These are phyloP conservation scores for Neonectria punicea DNA, from an alignment of 2,329 filamentous ascomycete genomes.

Conservation along the genomic window DNA sequence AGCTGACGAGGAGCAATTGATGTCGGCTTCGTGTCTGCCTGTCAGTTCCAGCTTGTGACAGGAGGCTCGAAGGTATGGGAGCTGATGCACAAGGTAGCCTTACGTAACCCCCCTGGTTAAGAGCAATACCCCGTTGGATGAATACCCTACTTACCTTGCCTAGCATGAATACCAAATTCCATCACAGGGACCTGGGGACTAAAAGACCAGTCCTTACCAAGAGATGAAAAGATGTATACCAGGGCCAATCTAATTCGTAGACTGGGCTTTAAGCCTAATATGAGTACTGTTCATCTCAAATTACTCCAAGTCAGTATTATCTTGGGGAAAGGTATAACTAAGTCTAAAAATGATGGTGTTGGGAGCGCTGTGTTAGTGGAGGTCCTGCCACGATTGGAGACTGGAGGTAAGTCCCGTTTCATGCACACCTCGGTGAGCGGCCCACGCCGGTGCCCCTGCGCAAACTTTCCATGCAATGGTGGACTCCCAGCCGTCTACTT, in stretches of 20 bases:
- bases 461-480: conserved; percentile 38
- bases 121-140: conserved; percentile 34
- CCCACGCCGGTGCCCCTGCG: conserved; percentile 15
- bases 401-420: conserved; percentile 20
- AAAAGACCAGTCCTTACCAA: too few species aligned
- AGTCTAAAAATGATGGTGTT: too few species aligned
- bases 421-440: conserved; percentile 43
- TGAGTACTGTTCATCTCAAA: too few species aligned
- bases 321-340: too few species aligned
- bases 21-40: conserved; percentile 40
- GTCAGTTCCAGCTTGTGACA: conserved; percentile 40
- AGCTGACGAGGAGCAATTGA: conserved; percentile 42
- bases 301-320: too few species aligned
- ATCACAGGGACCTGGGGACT: neutral
- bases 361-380: too few species aligned
- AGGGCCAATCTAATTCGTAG: too few species aligned
- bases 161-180: neutral
- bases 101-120: conserved; percentile 43
- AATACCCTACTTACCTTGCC: neutral
- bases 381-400: too few species aligned
- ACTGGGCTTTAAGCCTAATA: too few species aligned
- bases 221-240: too few species aligned
- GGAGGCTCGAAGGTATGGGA: conserved; percentile 31
- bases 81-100: conserved; percentile 39
- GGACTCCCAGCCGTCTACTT: conserved; percentile 27